These are phyloP conservation scores for Trypanosoma melophagium DNA, from an alignment of 208 protist genomes.

Conservation along the genomic window DNA sequence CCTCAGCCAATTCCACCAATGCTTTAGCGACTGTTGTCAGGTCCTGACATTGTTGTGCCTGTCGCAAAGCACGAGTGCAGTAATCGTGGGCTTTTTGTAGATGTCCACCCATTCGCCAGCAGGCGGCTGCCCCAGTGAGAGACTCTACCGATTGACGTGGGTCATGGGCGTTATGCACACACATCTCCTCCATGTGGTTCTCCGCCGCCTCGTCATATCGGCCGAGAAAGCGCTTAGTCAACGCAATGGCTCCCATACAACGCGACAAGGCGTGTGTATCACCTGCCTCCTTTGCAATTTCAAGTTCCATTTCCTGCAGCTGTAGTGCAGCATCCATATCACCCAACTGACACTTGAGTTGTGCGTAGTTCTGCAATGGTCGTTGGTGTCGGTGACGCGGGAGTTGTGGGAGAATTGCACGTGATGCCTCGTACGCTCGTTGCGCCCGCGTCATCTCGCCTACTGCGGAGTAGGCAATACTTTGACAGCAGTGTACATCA, in stretches of 20 bases:
- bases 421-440: constrained; percentile 27
- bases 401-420: constrained; percentile 29
- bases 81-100: constrained; percentile 34
- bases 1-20: constrained; percentile 46
- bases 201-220: constrained; percentile 40
- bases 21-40: constrained; percentile 44
- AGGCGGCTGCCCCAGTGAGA: constrained; percentile 41
- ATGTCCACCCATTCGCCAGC: constrained; percentile 37
- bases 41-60: constrained; percentile 31
- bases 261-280: constrained; percentile 33
- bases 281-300: constrained; percentile 39
- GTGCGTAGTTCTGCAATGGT: constrained; percentile 52
- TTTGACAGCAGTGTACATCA: constrained; percentile 49
- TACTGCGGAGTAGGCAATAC: constrained; percentile 49
- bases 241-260: constrained; percentile 50
- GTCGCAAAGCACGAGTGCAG: constrained; percentile 17
- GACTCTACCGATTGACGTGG: constrained; percentile 57
- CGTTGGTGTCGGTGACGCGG: constrained; percentile 39
- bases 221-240: constrained; percentile 36
- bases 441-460: constrained; percentile 30
- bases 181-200: constrained; percentile 49
- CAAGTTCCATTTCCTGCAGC: constrained; percentile 44
- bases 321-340: constrained; percentile 45
- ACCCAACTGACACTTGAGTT: constrained; percentile 52
- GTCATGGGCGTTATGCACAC: constrained; percentile 28